Evolutionary conservation across 768 basidiomycete genomes (phyloP).

Genomic region (Strobilomyces dryophilus): DNA sequence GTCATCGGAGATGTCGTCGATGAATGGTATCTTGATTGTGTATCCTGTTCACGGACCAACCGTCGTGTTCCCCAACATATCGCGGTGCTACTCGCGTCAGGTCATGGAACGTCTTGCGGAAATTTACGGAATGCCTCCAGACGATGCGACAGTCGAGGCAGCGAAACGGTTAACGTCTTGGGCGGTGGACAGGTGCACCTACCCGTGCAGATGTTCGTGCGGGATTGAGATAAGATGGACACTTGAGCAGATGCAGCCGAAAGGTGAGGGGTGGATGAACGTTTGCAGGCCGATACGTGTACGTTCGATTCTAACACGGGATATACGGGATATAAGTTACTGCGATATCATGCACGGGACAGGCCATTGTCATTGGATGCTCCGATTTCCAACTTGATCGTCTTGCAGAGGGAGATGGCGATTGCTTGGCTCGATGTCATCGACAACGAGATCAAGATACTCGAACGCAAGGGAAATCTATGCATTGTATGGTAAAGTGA

Average conservation of each 20-base stretch:
- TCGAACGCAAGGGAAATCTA: conserved; percentile 38
- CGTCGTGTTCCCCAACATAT: conserved; percentile 56
- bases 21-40: conserved; percentile 72
- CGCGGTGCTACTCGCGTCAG: conserved; percentile 54
- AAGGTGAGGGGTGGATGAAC: conserved; percentile 37
- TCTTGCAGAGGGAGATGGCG: conserved; percentile 45
- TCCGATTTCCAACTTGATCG: conserved; percentile 48
- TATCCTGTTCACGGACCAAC: conserved; percentile 46
- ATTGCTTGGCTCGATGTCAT: conserved; percentile 54
- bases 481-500: conserved; percentile 60
- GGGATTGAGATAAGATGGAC: conserved; percentile 68
- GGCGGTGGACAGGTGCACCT: conserved; percentile 64
- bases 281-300: neutral
- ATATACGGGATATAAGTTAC: neutral
- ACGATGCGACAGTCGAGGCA: conserved; percentile 41
- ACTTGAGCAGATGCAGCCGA: conserved; percentile 51
- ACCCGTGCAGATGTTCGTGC: conserved; percentile 56
- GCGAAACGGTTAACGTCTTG: conserved; percentile 45
- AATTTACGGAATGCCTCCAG: conserved; percentile 40
- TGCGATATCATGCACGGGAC: conserved; percentile 71
- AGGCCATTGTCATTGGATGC: conserved; percentile 60
- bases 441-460: conserved; percentile 37
- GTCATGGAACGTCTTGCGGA: conserved; percentile 44
- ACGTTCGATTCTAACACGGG: neutral
- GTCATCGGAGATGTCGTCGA: conserved; percentile 67